A percentile compares a stretch with the other conserved stretches of the same genome.
These are phyloP conservation scores for Punctularia strigosozonata DNA, from an alignment of 768 basidiomycete species.

Conservation along the genomic window DNA sequence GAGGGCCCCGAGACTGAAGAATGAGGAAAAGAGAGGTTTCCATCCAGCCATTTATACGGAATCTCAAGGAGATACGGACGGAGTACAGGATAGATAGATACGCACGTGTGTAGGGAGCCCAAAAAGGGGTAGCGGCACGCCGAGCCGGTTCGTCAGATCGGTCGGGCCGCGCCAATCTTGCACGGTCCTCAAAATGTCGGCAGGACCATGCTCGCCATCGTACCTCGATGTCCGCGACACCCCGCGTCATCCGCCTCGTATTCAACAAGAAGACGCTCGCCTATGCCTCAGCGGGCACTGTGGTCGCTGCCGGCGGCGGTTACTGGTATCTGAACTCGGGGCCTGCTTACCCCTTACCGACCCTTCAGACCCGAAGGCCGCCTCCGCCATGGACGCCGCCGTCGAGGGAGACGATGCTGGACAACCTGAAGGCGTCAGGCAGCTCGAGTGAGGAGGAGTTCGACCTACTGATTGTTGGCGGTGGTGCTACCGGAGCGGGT, in stretches of 20 bases:
- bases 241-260: slow-evolving; percentile 18
- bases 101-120: too few species aligned
- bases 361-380: slow-evolving; percentile 54
- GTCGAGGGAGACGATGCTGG: slow-evolving; percentile 51
- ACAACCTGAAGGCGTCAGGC: slow-evolving; percentile 35
- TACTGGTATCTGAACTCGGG: slow-evolving; percentile 70
- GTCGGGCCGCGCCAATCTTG: too few species aligned
- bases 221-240: too few species aligned
- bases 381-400: slow-evolving; percentile 77
- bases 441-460: slow-evolving; percentile 40
- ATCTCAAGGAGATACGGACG: too few species aligned
- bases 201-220: too few species aligned
- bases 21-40: too few species aligned
- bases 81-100: too few species aligned
- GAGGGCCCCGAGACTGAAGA: too few species aligned
- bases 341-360: slow-evolving; percentile 52
- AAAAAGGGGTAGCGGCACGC: too few species aligned
- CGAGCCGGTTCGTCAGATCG: too few species aligned
- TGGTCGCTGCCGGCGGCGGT: slow-evolving; percentile 41
- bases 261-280: slow-evolving; percentile 48
- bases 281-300: slow-evolving; percentile 39
- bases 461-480: slow-evolving; percentile 80
- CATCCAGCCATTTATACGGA: too few species aligned
- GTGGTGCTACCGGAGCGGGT: slow-evolving; percentile 93
- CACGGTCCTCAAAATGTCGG: too few species aligned